Conservation (phyloP, 1,139 yeast species). For the Candida pseudoviswanathii region DNA sequence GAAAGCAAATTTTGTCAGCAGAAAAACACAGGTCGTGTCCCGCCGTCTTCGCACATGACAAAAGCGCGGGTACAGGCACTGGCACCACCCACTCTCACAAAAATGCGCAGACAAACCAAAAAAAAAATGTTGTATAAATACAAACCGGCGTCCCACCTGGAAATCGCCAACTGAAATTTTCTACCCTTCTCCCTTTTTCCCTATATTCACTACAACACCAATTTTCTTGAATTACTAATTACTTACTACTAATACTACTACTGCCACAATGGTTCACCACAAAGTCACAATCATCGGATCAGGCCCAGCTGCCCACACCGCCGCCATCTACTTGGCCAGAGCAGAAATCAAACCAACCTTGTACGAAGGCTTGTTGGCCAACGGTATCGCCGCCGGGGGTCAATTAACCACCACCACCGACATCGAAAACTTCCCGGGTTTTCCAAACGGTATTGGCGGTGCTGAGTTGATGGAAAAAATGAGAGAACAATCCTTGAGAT, state of each 20-base stretch:
- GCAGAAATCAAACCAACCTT: conserved; percentile 94
- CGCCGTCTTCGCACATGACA: not conserved
- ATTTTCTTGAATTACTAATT: not conserved
- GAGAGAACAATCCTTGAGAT: conserved; percentile 83
- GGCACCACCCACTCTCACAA: not conserved
- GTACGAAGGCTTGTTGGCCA: conserved; percentile 96
- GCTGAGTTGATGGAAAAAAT: conserved; percentile 87
- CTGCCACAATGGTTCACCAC: conserved; percentile 70
- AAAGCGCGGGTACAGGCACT: not conserved
- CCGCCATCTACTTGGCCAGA: conserved; percentile 94
- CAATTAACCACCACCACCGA: conserved; percentile 98
- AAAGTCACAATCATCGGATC: conserved; percentile 93
- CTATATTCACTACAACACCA: too few relatives aligned
- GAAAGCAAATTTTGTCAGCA: conserved; percentile 1
- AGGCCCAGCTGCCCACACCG: conserved; percentile 99
- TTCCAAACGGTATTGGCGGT: conserved; percentile 93
- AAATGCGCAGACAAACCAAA: too few relatives aligned
- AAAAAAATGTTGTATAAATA: not conserved
- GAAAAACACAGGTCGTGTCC: not conserved
- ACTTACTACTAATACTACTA: not conserved
- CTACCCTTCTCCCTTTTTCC: not conserved
- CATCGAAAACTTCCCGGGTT: conserved; percentile 97
- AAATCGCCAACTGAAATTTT: not conserved
- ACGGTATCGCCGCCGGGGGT: conserved; percentile 98
- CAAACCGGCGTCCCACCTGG: not conserved